A percentile compares a stretch with the other conserved stretches of the same genome.
Evolutionary conservation across 306 rosid genomes (phyloP).

Genomic region (Astragalus glycyphyllos): DNA sequence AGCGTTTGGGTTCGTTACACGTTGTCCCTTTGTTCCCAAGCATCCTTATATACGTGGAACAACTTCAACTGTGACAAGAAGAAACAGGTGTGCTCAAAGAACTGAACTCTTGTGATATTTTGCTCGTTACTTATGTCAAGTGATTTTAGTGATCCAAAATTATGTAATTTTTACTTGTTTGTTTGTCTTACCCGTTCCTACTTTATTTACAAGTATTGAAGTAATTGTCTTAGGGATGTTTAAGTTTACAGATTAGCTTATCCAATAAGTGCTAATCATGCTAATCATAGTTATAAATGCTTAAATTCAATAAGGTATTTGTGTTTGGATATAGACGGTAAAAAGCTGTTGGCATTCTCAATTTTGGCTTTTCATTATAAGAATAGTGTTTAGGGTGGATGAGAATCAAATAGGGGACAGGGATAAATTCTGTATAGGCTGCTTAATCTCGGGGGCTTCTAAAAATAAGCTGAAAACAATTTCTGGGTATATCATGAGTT

Average conservation of each 20-base stretch:
- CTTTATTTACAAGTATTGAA: slow-evolving; percentile 15
- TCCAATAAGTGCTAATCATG: neutral
- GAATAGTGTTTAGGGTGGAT: neutral
- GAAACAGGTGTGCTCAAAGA: slow-evolving; percentile 36
- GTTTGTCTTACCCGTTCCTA: neutral
- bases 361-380: neutral
- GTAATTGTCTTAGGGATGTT: slow-evolving; percentile 15
- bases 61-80: slow-evolving; percentile 40
- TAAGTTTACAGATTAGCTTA: neutral
- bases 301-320: neutral
- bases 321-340: neutral
- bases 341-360: neutral
- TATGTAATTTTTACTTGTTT: neutral
- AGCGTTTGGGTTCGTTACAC: slow-evolving; percentile 51
- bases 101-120: slow-evolving; percentile 24
- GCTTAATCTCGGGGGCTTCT: neutral
- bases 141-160: neutral
- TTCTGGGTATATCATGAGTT: neutral
- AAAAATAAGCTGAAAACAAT: neutral
- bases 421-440: neutral
- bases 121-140: neutral
- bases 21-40: slow-evolving; percentile 40
- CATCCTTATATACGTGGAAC: slow-evolving; percentile 44
- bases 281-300: neutral
- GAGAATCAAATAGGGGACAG: neutral